phyloP scores from a whole-genome alignment of 345 rosid genomes.

The Eucalyptus decipiens region DNA sequence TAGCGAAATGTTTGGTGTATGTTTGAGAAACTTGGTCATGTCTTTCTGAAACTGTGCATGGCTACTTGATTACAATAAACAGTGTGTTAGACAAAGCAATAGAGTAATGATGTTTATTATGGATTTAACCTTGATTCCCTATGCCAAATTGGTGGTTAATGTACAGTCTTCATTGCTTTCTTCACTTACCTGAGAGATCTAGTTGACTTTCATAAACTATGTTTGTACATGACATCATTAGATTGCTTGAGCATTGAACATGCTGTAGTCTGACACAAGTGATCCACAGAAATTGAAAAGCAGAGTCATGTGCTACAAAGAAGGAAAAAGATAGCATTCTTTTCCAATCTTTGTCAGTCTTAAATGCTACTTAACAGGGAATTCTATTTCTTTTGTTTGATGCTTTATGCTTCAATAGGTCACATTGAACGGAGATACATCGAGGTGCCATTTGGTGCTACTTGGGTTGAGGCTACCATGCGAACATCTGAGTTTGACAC shows the following conservation, averaged over 20 bases:
- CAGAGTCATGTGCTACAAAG: not conserved
- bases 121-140: not conserved
- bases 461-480: conserved; percentile 95
- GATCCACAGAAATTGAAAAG: not conserved
- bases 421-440: conserved; percentile 84
- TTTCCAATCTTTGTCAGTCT: not conserved
- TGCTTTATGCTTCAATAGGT: conserved; percentile 28
- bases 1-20: not conserved
- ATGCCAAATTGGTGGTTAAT: not conserved
- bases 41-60: not conserved
- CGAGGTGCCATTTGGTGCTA: conserved; percentile 83
- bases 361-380: not conserved
- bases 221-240: not conserved
- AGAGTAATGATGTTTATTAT: not conserved
- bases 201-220: not conserved
- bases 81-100: not conserved
- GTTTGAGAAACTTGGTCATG: not conserved
- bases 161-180: not conserved
- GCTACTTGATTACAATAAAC: not conserved
- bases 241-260: not conserved
- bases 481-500: conserved; percentile 83
- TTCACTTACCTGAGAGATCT: not conserved
- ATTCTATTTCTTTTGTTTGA: not conserved
- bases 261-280: not conserved
- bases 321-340: not conserved